Percentiles rank a stretch among this genome's conserved stretches.
phyloP scores from a whole-genome alignment of 371 early-diverging fungal genomes.

The Rhizomucor pusillus region DNA sequence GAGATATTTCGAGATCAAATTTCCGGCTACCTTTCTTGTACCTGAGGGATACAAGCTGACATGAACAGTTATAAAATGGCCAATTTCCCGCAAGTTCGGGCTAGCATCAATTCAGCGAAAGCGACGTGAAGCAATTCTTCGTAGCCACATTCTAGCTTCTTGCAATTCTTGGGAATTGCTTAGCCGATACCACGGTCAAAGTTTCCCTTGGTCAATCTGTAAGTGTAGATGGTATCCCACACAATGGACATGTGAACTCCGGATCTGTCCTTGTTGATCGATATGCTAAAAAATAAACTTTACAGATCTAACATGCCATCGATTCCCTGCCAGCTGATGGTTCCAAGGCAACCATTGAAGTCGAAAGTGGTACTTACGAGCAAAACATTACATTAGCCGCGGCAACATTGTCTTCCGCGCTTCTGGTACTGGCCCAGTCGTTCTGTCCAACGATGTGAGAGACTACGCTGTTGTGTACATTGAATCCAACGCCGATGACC shows the following conservation, averaged over 20 bases:
- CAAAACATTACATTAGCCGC: slow-evolving; percentile 9
- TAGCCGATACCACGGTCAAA: background rate
- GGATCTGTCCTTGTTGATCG: background rate
- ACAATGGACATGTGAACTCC: background rate
- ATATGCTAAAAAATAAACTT: background rate
- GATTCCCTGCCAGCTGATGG: slow-evolving; percentile 9
- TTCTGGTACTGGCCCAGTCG: slow-evolving; percentile 5
- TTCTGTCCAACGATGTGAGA: background rate
- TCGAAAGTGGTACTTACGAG: slow-evolving; percentile 8
- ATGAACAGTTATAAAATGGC: no score
- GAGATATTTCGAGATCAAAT: no score
- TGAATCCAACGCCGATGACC: slow-evolving; percentile 1
- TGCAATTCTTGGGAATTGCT: background rate
- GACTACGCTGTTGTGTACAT: slow-evolving; percentile 10
- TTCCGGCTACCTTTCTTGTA: no score
- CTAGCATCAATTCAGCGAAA: no score
- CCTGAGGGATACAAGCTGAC: no score
- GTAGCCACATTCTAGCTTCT: background rate
- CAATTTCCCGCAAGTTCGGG: no score
- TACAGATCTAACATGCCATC: slow-evolving; percentile 13
- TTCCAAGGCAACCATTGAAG: slow-evolving; percentile 4
- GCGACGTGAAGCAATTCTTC: no score
- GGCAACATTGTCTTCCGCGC: slow-evolving; percentile 6
- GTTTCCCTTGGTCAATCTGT: slow-evolving; percentile 9
- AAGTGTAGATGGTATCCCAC: background rate